Percentiles rank a stretch among this genome's conserved stretches.
Evolutionary conservation across 2,329 filamentous ascomycete genomes (phyloP).

Genomic region (Fusarium sp.): DNA sequence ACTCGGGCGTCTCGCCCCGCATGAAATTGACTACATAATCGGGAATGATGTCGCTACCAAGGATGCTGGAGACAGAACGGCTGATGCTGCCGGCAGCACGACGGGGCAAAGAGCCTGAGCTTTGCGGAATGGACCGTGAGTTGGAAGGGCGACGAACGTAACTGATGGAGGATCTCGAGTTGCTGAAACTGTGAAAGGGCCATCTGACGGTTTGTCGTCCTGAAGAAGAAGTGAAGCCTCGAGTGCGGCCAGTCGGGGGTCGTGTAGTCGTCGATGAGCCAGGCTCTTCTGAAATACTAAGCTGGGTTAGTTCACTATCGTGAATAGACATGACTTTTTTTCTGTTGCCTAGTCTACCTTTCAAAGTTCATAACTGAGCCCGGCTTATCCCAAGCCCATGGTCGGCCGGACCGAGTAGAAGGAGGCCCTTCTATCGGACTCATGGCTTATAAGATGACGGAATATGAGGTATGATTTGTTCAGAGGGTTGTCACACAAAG

Average conservation of each 20-base stretch:
- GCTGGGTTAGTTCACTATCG: constrained; percentile 22
- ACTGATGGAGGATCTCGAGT: constrained; percentile 44
- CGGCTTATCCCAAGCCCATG: constrained; percentile 43
- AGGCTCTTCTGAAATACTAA: constrained; percentile 45
- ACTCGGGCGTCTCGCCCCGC: constrained; percentile 66
- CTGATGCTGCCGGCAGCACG: constrained; percentile 46
- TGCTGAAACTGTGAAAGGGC: constrained; percentile 48
- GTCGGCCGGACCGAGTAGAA: constrained; percentile 39
- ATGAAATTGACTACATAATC: constrained; percentile 69
- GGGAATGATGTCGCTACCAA: constrained; percentile 61
- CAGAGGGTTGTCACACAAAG: constrained; percentile 21
- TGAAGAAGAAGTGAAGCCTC: constrained; percentile 45
- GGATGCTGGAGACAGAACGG: constrained; percentile 48
- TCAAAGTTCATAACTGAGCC: constrained; percentile 44
- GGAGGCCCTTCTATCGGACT: constrained; percentile 43
- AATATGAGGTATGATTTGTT: constrained; percentile 15
- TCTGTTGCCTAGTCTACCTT: constrained; percentile 31
- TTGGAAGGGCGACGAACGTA: constrained; percentile 35
- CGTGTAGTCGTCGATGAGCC: constrained; percentile 32
- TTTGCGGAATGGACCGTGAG: constrained; percentile 40
- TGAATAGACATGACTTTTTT: constrained; percentile 14
- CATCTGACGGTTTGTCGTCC: constrained; percentile 45
- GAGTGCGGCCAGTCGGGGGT: constrained; percentile 41
- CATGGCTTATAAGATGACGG: constrained; percentile 18
- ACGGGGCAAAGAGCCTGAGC: constrained; percentile 40